Conservation (phyloP, 2,329 filamentous ascomycete genomes). For the Botryotinia globosa region DNA sequence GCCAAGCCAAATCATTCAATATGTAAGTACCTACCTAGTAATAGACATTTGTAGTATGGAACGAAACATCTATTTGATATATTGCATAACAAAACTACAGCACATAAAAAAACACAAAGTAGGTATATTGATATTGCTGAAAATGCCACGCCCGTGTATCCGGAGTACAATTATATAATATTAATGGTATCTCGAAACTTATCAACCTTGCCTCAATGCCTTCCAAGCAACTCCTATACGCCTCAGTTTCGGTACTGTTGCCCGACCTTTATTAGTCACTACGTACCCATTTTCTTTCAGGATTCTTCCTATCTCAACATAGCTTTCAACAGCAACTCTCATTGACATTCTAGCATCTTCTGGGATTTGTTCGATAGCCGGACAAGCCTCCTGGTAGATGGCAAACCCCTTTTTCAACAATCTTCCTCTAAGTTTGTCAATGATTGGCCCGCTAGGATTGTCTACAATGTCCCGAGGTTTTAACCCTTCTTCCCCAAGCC, state of each 20-base stretch:
- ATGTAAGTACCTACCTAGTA: too few relatives aligned
- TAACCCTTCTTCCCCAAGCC: conserved; percentile 58
- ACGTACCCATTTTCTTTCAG: conserved; percentile 44
- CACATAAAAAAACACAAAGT: background rate
- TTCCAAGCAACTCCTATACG: conserved; percentile 58
- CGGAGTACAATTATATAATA: background rate
- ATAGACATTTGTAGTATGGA: too few relatives aligned
- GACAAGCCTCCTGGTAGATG: conserved; percentile 54
- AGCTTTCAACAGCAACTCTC: conserved; percentile 68
- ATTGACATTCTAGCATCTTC: conserved; percentile 59
- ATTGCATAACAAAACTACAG: background rate
- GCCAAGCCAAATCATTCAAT: background rate
- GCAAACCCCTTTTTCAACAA: conserved; percentile 60
- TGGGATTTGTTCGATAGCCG: conserved; percentile 61
- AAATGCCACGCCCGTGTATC: background rate
- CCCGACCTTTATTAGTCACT: conserved; percentile 43
- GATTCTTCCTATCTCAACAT: conserved; percentile 72
- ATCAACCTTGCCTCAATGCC: conserved; percentile 43
- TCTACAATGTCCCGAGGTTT: conserved; percentile 53
- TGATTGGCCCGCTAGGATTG: conserved; percentile 45
- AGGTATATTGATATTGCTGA: background rate
- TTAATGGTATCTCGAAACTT: background rate
- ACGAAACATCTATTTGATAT: background rate
- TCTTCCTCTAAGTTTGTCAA: conserved; percentile 50
- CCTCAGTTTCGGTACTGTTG: conserved; percentile 46